A percentile compares a stretch with the other conserved stretches of the same genome.
Conservation (phyloP, 1,139 yeast genomes). For the Scheffersomyces quercinus region DNA sequence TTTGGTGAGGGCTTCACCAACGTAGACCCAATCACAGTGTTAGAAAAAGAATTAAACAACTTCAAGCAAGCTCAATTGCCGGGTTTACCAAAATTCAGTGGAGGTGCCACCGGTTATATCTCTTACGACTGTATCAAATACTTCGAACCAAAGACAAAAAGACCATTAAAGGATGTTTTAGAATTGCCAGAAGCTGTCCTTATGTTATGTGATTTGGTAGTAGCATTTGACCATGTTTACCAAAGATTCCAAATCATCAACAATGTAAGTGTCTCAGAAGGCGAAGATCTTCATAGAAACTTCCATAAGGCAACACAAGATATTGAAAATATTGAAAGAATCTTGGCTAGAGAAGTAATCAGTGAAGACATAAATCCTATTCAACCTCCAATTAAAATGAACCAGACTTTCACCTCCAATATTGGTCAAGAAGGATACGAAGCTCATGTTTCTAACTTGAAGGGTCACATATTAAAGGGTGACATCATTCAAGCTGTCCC, state of each 20-base stretch:
- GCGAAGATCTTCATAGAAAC: conserved; percentile 42
- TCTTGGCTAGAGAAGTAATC: conserved; percentile 42
- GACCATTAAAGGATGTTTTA: conserved; percentile 74
- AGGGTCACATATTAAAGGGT: conserved; percentile 81
- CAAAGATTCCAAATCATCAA: conserved; percentile 89
- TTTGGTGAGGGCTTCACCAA: conserved; percentile 37
- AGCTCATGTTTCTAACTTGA: conserved; percentile 69
- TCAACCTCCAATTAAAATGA: conserved; percentile 68
- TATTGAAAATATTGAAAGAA: conserved; percentile 57
- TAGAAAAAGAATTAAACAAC: conserved; percentile 69
- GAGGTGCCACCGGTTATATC: conserved; percentile 95
- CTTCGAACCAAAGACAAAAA: conserved; percentile 85
- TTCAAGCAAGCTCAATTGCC: conserved; percentile 74
- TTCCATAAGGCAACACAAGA: conserved; percentile 57
- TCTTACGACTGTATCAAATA: conserved; percentile 96
- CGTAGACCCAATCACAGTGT: conserved; percentile 74
- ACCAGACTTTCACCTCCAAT: conserved; percentile 76
- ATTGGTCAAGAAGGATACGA: conserved; percentile 95
- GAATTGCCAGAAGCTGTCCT: conserved; percentile 87
- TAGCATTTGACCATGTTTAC: conserved; percentile 91
- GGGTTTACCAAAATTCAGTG: conserved; percentile 81
- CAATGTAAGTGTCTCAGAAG: conserved; percentile 58
- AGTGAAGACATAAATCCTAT: conserved; percentile 40
- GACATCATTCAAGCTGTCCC: conserved; percentile 98
- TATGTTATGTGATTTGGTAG: conserved; percentile 86